Conservation (phyloP, 495 filamentous ascomycete genomes). For the Penicillium samsonianum region DNA sequence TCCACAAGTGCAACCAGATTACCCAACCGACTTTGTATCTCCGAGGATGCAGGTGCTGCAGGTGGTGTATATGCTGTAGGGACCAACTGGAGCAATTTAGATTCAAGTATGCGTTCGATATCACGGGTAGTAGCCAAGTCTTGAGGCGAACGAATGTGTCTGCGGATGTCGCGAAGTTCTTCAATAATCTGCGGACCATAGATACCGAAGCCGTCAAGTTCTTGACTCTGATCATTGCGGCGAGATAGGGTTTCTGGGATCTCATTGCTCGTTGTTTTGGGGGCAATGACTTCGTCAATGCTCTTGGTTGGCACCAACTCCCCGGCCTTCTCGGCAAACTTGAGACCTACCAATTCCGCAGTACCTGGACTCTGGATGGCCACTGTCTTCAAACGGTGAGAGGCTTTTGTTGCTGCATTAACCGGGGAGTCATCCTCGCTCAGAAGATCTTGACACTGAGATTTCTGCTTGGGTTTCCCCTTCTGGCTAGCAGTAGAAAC, state of each 20-base stretch:
- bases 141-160: neutral
- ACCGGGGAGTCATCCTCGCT: neutral
- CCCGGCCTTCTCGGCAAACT: neutral
- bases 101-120: neutral
- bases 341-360: constrained; percentile 1
- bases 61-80: neutral
- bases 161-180: neutral
- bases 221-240: neutral
- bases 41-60: neutral
- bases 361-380: neutral
- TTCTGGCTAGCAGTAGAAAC: neutral
- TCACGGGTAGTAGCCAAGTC: neutral
- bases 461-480: neutral
- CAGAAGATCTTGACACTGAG: neutral
- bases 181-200: neutral
- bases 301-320: neutral
- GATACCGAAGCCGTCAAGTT: neutral
- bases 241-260: neutral
- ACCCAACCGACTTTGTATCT: neutral
- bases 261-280: neutral
- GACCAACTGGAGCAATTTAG: neutral
- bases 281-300: constrained; percentile 3
- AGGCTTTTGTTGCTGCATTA: no score
- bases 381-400: neutral
- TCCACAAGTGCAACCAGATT: neutral